These are phyloP conservation scores for Eucalyptus caleyi DNA, from an alignment of 345 rosid species.

Conservation along the genomic window DNA sequence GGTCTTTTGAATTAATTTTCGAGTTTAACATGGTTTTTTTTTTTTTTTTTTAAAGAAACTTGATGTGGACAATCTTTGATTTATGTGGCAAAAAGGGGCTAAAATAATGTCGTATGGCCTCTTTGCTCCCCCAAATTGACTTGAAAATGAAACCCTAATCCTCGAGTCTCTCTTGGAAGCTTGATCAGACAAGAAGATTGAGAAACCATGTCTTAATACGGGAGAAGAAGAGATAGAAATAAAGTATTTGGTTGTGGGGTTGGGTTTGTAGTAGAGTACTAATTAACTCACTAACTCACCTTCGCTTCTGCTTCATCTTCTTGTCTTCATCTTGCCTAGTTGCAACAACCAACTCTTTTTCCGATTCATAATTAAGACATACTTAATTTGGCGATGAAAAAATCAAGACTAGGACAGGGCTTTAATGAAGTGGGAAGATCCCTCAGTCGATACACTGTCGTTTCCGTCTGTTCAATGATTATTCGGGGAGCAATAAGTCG, in stretches of 20 bases:
- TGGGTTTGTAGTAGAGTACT: too few relatives aligned
- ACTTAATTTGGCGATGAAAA: neutral
- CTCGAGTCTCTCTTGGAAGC: neutral
- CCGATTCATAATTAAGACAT: too few relatives aligned
- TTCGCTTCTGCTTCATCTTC: too few relatives aligned
- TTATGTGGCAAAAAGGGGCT: neutral
- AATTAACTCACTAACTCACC: too few relatives aligned
- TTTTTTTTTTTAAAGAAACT: too few relatives aligned
- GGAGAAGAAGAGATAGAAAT: neutral
- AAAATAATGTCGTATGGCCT: neutral
- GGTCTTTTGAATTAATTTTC: neutral
- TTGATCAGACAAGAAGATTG: neutral
- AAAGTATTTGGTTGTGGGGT: neutral
- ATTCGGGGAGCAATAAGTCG: neutral
- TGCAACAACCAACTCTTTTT: neutral
- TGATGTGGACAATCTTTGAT: neutral
- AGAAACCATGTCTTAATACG: neutral
- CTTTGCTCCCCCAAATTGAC: neutral
- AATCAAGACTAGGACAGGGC: neutral
- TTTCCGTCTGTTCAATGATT: neutral
- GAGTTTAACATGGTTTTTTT: neutral
- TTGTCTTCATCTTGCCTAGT: neutral
- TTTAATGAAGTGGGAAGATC: neutral
- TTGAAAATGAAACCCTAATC: neutral
- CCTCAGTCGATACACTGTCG: accelerated